Base-by-base conservation (phyloP, 2,329 filamentous ascomycete species). In the Zymoseptoria passerinii region DNA sequence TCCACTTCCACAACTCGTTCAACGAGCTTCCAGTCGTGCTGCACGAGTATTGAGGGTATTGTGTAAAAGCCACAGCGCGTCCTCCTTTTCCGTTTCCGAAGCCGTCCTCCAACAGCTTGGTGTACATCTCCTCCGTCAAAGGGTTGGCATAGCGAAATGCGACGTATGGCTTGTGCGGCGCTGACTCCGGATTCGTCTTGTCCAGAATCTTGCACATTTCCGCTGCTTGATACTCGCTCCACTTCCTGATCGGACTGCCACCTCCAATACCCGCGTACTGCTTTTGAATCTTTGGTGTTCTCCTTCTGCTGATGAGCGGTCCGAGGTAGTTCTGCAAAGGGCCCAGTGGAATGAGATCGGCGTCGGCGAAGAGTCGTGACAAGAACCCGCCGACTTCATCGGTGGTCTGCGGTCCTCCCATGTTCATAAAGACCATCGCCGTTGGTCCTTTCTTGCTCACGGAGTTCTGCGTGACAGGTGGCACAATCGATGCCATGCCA, bases 171-270 rank as follows among this genome's bases (percentile, higher is more conserved):
- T 94, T 96, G 73, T 99, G 94, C 5, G 94, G 94, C 3, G 94
- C 94, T 1, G 92, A 96, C 71, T 95, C 88, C 5, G 94, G 94
- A 88, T 95, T 70, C 61, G 90, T 88, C 67, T 87, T 83, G 80
- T 99, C 94, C 54, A 99, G 81, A 54, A 97, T 83, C 80, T 96
- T 96, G 83, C 94, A 99, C 90, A 97, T 96, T 76, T 97, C 92
- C 59, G 81, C 81, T 60, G 85, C 91, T 74, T 99, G 94, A 71
- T 94, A 86, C 75, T 99, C 94, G 23, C 92, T 95, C 95, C 95
- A 99, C 74, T 95, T 95, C 66, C 92, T 86, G 72, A 99, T 99
- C 1, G 94, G 94, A 19, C 92, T 97, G n/a, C 94, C 94, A 62
- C 94, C 94, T 59, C 94, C 94, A 70, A 99, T 99, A 57, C 87